phyloP scores from a whole-genome alignment of 345 rosid species.

The Bretschneidera sinensis region DNA sequence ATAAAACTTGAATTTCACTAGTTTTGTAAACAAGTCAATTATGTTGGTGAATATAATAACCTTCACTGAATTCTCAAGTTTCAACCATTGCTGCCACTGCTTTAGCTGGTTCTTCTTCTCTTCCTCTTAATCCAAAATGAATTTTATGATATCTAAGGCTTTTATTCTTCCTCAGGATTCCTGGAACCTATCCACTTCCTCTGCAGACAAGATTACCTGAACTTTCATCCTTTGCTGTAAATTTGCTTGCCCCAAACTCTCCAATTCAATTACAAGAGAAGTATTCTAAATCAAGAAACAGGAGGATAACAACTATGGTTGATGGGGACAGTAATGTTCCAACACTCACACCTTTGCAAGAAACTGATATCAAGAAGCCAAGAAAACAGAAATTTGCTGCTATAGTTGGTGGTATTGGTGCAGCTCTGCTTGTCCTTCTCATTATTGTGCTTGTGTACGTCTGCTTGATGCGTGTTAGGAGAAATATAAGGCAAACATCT shows the following conservation, averaged over 20 bases:
- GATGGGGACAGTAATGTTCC: slow-evolving; percentile 29
- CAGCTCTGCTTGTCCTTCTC: slow-evolving; percentile 33
- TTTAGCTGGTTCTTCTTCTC: not conserved
- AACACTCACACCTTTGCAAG: slow-evolving; percentile 33
- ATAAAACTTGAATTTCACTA: too few species aligned
- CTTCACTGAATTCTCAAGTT: too few species aligned
- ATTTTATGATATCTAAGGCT: slow-evolving; percentile 11
- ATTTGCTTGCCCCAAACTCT: slow-evolving; percentile 14
- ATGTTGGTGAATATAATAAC: too few species aligned
- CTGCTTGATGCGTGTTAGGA: slow-evolving; percentile 37
- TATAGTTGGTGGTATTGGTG: slow-evolving; percentile 33
- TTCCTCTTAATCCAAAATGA: not conserved
- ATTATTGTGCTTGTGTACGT: slow-evolving; percentile 30
- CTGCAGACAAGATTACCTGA: slow-evolving; percentile 12
- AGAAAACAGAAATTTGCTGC: slow-evolving; percentile 32
- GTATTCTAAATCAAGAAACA: slow-evolving; percentile 17
- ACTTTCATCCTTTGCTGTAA: slow-evolving; percentile 20
- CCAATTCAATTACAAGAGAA: slow-evolving; percentile 21
- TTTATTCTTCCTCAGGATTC: slow-evolving; percentile 21
- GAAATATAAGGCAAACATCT: slow-evolving; percentile 23
- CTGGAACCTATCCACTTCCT: slow-evolving; percentile 22
- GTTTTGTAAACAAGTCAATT: too few species aligned
- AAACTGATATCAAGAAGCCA: slow-evolving; percentile 23
- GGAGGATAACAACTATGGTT: slow-evolving; percentile 25
- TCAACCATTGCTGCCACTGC: too few species aligned